Evolutionary conservation across 2,329 filamentous ascomycete genomes (phyloP).

Genomic region (Teratosphaeria destructans): DNA sequence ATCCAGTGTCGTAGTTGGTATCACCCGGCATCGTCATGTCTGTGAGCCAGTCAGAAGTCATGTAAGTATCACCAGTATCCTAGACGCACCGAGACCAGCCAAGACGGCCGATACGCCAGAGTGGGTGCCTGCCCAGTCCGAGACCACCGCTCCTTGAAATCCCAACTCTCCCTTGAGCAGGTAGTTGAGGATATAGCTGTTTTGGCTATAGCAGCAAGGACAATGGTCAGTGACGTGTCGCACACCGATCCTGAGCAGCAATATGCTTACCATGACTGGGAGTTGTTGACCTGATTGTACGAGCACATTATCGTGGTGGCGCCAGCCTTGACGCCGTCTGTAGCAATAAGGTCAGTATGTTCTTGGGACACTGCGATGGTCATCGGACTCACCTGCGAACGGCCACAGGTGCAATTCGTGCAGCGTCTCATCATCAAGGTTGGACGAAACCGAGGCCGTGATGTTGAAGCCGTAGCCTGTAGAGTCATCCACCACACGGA

Average conservation of each 20-base stretch:
- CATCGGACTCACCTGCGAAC: slow-evolving; percentile 23
- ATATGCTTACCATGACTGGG: slow-evolving; percentile 48
- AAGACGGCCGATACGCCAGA: slow-evolving; percentile 54
- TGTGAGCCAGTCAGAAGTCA: not conserved
- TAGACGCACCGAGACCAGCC: slow-evolving; percentile 46
- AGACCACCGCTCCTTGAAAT: slow-evolving; percentile 70
- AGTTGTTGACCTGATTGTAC: slow-evolving; percentile 72
- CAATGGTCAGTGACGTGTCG: not conserved
- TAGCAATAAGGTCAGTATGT: slow-evolving; percentile 8
- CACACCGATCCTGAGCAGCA: not conserved
- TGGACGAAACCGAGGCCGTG: slow-evolving; percentile 37
- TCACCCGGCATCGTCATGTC: slow-evolving; percentile 87
- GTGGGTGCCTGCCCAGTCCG: slow-evolving; percentile 63
- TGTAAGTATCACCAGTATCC: not conserved
- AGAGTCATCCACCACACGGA: slow-evolving; percentile 44
- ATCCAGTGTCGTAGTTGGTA: slow-evolving; percentile 52
- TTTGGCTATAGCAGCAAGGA: slow-evolving; percentile 39
- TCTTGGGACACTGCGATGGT: not conserved
- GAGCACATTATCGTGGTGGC: slow-evolving; percentile 44
- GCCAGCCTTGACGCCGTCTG: slow-evolving; percentile 38
- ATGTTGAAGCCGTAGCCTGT: slow-evolving; percentile 46
- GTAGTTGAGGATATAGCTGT: slow-evolving; percentile 63
- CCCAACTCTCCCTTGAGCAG: slow-evolving; percentile 69
- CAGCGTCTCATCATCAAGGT: slow-evolving; percentile 53
- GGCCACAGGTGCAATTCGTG: slow-evolving; percentile 30